Base-by-base conservation (phyloP, 2,329 filamentous ascomycete species). In the Diaporthe batatas region DNA sequence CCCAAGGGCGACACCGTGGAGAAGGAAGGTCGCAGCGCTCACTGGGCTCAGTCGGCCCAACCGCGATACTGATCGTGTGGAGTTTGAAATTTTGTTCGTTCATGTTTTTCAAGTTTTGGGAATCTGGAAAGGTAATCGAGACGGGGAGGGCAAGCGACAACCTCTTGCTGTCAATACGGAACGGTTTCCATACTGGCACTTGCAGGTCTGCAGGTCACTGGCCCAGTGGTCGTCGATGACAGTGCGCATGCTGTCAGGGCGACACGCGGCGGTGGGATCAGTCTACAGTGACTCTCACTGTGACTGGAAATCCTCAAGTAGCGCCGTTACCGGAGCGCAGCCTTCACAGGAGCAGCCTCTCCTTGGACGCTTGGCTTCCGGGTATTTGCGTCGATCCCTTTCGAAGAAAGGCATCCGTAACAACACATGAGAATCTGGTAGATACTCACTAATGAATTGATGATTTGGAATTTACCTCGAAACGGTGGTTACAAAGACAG, bases 391-490 rank as follows among this genome's bases (percentile, higher is more conserved):
- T 25, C 53, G 62, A 39, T 53, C 11, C 3, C 6, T 23, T 34
- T 14, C 4, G 12, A 23, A 23, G 18, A 32, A 67, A 32, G 32
- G 8, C 4, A 39, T 67, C 62, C 21, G 32, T 67, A 32, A 25
- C n/a, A 2, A 53, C 5, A 16, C 32, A 29, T 29, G 47, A 67
- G 47, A 8, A 39, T 67, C 62, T 39, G 32, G 21, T 51, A 53
- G 62, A 67, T 53, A 29, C 25, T 64, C 42, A 49, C 49, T 64
- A n/a, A 64, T 51, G 29, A 67, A 67, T 7, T 67, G 32, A 67
- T n/a, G 47, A 53, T 39, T 53, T 10, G 16, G 51, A 6, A 21
- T 25, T 42, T 1, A 6, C 47, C 47, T 23, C n/a, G 4, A 29
- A 29, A 6, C 2, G 6, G 12, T 12, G 10, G 1, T 21, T 0